phyloP scores from a whole-genome alignment of 169 alveolate species.

The Plasmodium gallinaceum region DNA sequence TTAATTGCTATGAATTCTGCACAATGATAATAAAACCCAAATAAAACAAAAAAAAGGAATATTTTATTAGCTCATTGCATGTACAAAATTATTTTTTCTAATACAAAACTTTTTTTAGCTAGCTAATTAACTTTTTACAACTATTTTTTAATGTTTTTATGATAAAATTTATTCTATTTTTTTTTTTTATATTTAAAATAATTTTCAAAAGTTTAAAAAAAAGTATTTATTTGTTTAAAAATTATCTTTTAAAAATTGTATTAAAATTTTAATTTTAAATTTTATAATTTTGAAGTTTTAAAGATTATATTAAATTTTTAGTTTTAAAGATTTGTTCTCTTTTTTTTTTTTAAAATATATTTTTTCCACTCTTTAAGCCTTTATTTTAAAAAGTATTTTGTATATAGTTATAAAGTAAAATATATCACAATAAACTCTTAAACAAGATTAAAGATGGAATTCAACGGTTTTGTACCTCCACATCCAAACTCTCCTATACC shows the following conservation, averaged over 20 bases:
- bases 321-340: constrained; percentile 2
- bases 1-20: too few species aligned
- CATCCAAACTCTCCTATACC: constrained; percentile 47
- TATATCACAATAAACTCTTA: neutral
- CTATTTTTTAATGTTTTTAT: constrained; percentile 31
- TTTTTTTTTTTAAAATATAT: neutral
- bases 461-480: constrained; percentile 73
- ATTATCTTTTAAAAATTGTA: constrained; percentile 13
- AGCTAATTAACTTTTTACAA: constrained; percentile 24
- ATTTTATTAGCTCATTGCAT: constrained; percentile 48
- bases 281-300: constrained; percentile 25
- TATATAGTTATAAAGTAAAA: constrained; percentile 1
- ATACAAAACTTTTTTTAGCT: constrained; percentile 33
- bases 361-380: neutral
- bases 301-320: constrained; percentile 22
- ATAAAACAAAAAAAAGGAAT: neutral
- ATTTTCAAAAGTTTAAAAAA: neutral
- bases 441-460: constrained; percentile 22
- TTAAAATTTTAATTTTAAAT: constrained; percentile 10
- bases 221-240: constrained; percentile 10
- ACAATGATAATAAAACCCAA: too few species aligned
- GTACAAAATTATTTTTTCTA: constrained; percentile 40
- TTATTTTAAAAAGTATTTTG: neutral
- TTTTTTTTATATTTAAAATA: constrained; percentile 9
- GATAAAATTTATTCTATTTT: neutral